Conservation (phyloP, 345 rosid genomes). For the Eucalyptus tenuipes region DNA sequence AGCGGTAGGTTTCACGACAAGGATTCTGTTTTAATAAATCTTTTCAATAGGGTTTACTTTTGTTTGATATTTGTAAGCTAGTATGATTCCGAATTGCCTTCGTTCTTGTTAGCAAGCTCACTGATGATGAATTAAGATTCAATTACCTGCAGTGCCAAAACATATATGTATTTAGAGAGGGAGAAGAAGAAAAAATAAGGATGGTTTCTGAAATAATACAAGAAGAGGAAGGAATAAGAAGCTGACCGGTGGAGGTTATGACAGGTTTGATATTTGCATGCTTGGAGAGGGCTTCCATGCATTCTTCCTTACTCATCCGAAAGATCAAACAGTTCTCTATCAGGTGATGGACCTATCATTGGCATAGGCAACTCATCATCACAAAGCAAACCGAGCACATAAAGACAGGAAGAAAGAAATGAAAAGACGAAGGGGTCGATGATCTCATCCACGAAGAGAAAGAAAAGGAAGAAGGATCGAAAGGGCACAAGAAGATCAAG, state of each 20-base stretch:
- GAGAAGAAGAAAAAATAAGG: background rate
- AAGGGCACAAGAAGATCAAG: background rate
- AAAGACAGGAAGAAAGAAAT: background rate
- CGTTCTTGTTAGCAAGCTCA: background rate
- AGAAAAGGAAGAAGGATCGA: background rate
- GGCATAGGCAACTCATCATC: background rate
- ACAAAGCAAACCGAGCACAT: background rate
- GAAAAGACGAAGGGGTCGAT: background rate
- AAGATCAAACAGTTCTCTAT: slow-evolving; percentile 91
- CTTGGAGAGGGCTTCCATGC: slow-evolving; percentile 87
- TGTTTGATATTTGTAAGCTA: background rate
- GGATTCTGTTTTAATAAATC: background rate
- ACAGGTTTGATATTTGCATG: slow-evolving; percentile 85
- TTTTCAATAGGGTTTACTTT: background rate
- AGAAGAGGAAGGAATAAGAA: background rate
- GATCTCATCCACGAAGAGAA: background rate
- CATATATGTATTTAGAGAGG: background rate
- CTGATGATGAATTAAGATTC: background rate
- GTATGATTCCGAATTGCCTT: background rate
- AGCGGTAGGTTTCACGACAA: background rate
- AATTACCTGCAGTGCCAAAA: background rate
- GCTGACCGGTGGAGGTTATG: slow-evolving; percentile 79
- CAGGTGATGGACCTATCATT: slow-evolving; percentile 75
- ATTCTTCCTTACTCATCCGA: slow-evolving; percentile 80
- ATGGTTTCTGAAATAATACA: background rate